Base-by-base conservation (phyloP, 1,284 basidiomycete species). In the Cutaneotrichosporon cutaneum region DNA sequence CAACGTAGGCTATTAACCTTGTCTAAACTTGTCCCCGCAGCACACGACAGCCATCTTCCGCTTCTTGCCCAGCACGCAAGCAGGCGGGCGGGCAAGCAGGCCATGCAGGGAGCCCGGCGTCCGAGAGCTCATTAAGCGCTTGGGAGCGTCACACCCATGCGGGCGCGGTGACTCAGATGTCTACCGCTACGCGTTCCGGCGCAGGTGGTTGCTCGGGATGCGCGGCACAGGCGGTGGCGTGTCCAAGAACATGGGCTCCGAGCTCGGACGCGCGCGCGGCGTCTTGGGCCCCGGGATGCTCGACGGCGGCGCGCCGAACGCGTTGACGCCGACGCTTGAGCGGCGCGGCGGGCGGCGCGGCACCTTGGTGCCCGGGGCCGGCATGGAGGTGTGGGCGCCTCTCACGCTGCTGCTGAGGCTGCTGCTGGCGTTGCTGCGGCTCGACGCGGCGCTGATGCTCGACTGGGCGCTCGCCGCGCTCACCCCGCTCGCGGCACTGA, bases 171-270 rank as follows among this genome's bases (percentile, higher is more conserved):
- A 13, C 22, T 22, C 24, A 48, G 21, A 13, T 10, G 5, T 7
- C 47, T 50, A 50, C 10, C 14, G n/a, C n/a, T n/a, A n/a, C n/a
- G n/a, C n/a, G n/a, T n/a, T 24, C 47, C 14, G 22, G 8, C 33
- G 52, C 32, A 32, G 52, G 18, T 35, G 22, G 21, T 54, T n/a
- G 33, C 45, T 60, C 21, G 76, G 76, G 56, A 77, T 77, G 42
- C 74, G 63, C 24, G 76, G 74, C 3, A 76, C 72, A 33, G 73
- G 74, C 14, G 76, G 74, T 24, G 72, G 64, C 50, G 61, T 62
- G 33, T 45, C 67, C 62, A 56, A 30, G 44, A 74, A 72, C n/a
- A n/a, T n/a, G 56, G 71, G 71, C 18, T 72, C 68, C n/a, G 61
- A 66, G 10, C 62, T 66, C 3, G 73, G 74, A 39, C 75, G 60